A percentile compares a stretch with the other conserved stretches of the same genome.
Conservation (phyloP, 352 stramenopile species). For the Phytopythium chamaehyphon region DNA sequence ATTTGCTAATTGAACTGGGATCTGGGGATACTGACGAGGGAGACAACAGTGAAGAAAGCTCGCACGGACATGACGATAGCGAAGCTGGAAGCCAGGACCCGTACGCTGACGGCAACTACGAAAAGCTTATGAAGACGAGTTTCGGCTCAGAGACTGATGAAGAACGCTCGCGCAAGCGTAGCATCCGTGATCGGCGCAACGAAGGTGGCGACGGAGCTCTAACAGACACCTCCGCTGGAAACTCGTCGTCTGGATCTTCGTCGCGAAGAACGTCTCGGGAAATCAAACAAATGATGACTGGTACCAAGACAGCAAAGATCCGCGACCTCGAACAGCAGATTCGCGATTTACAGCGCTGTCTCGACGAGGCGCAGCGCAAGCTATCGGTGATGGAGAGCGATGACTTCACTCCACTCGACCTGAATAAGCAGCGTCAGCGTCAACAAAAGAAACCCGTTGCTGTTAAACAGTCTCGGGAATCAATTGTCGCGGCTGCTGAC, state of each 20-base stretch:
- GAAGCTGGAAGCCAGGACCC: slow-evolving; percentile 30
- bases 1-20: slow-evolving; percentile 2
- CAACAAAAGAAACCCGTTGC: not conserved
- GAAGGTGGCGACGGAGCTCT: slow-evolving; percentile 6
- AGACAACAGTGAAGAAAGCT: slow-evolving; percentile 1
- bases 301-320: slow-evolving; percentile 37
- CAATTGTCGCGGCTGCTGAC: slow-evolving; percentile 32
- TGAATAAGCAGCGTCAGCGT: slow-evolving; percentile 4
- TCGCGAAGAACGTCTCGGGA: slow-evolving; percentile 3
- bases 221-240: slow-evolving; percentile 2
- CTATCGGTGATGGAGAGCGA: slow-evolving; percentile 51
- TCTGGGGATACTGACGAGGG: not conserved
- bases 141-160: slow-evolving; percentile 11
- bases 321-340: slow-evolving; percentile 63
- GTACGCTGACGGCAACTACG: slow-evolving; percentile 59
- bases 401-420: slow-evolving; percentile 32
- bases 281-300: slow-evolving; percentile 22
- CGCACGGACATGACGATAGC: slow-evolving; percentile 6
- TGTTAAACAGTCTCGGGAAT: not conserved
- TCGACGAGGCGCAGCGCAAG: slow-evolving; percentile 59
- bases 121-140: slow-evolving; percentile 45
- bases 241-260: slow-evolving; percentile 4
- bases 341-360: slow-evolving; percentile 45
- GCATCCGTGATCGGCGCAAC: not conserved
- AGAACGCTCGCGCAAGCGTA: not conserved